Evolutionary conservation across 441 rosid species (phyloP).

Genomic region (Syzygium malaccense): DNA sequence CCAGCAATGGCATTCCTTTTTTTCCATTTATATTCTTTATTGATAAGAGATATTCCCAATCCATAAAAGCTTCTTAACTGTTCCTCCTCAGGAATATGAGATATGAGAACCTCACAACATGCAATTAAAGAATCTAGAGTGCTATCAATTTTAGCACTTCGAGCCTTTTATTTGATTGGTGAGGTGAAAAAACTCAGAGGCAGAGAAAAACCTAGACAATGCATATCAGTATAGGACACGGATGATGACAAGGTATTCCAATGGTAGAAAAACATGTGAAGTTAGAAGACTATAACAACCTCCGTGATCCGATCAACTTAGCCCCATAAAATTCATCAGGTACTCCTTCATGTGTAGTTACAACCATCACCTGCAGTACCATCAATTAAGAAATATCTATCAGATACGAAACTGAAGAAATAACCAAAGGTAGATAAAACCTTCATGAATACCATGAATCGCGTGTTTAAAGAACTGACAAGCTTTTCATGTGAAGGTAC

Average conservation of each 20-base stretch:
- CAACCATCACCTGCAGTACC: constrained; percentile 68
- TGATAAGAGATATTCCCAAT: neutral
- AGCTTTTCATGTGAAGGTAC: neutral
- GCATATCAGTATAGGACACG: neutral
- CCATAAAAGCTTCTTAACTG: neutral
- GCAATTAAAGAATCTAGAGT: neutral
- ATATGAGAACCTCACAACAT: neutral
- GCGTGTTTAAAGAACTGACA: neutral
- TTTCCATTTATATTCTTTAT: neutral
- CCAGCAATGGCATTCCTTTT: neutral
- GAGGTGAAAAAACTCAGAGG: neutral
- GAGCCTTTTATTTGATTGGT: neutral
- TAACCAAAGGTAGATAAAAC: neutral
- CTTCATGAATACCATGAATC: neutral
- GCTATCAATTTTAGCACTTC: neutral
- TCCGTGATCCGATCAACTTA: constrained; percentile 83
- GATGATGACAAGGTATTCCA: neutral
- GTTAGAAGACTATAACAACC: constrained; percentile 29
- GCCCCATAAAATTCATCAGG: constrained; percentile 95
- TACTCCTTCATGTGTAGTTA: constrained; percentile 98
- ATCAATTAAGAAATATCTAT: constrained; percentile 1
- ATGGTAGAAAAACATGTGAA: neutral
- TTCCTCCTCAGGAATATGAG: neutral
- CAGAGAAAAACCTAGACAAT: neutral
- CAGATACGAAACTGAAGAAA: neutral